Base-by-base conservation (phyloP, 805 yeast genomes). In the Candida xyloterini region DNA sequence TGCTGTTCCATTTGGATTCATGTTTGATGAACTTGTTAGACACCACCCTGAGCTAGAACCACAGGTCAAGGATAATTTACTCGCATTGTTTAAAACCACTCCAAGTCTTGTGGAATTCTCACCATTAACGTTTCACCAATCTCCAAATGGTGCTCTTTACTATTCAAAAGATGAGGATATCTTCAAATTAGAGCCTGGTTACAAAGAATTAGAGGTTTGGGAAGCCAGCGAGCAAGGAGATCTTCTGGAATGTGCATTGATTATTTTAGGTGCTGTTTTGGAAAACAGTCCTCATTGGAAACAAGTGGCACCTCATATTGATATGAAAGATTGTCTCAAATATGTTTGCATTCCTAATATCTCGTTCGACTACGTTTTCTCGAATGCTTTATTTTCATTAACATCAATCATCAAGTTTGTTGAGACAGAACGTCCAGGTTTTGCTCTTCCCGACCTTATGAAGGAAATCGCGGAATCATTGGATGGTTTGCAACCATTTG, bases 1-100 rank as follows among this genome's bases (percentile, higher is more conserved):
- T 51, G 69, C 79, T 1, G 67, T 73, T 10, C 69, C 70, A 22
- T 56, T 86, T 13, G 95, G 95, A 1, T 66, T 74, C 20, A 71
- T 82, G 0, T 70, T 89, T 51, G 96, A 89, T 55, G 95, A 86
- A 50, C 62, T 89, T 33, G 79, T 85, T 2, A 74, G 96, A 53
- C 96, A 90, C 55, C 87, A 85, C 53, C 86, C 95, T 1, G 78
- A 73, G 2, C 66, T 88, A 44, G 79, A 84, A 35, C 80, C 84
- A 0, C 53, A 62, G 0, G 77, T 89, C 15, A 60, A 76, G 35
- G 60, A 67, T 3, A 76, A 77, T 36, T 63, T 80, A 33, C 62
- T 67, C 2, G 49, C 53, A 0, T 47, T 81, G n/a, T 65, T 81
- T 1, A 60, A 66, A 18, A 59, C 64, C 7, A 56, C 79, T 7